Conservation (phyloP, 139 green algal species). For the Microglena sp. region DNA sequence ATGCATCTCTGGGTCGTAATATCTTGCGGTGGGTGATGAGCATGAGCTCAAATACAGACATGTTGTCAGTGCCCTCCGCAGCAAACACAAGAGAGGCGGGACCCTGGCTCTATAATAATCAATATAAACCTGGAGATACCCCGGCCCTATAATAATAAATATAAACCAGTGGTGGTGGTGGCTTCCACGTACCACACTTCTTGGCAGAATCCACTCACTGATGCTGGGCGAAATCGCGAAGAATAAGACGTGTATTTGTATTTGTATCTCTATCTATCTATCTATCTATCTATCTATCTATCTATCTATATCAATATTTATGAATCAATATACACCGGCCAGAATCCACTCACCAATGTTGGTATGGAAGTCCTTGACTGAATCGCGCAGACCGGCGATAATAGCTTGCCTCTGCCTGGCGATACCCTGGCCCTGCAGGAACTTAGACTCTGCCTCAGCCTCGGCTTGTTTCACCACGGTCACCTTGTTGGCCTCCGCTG, state of each 20-base stretch:
- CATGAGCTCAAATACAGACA: conserved; percentile 14
- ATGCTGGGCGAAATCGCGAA: not conserved
- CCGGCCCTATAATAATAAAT: too few species aligned
- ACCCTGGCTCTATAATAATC: too few species aligned
- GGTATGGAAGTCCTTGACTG: conserved; percentile 59
- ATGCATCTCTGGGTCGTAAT: too few species aligned
- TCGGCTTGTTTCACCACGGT: conserved; percentile 81
- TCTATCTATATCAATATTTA: not conserved
- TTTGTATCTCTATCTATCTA: not conserved
- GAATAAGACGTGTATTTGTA: not conserved
- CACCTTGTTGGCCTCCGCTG: conserved; percentile 76
- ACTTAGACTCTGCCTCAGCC: conserved; percentile 92
- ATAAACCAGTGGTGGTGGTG: too few species aligned
- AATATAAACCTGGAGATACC: too few species aligned
- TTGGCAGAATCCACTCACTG: too few species aligned
- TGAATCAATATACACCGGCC: not conserved
- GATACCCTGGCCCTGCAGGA: conserved; percentile 62
- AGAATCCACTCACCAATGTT: not conserved
- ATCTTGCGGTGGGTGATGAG: conserved; percentile 64
- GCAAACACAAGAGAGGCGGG: too few species aligned
- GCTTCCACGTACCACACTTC: too few species aligned
- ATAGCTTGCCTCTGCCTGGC: conserved; percentile 76
- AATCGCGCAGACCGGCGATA: conserved; percentile 80
- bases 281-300: not conserved
- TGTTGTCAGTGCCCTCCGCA: conserved; percentile 3